Evolutionary conservation across 345 rosid species (phyloP).

Genomic region (Aquilaria malaccensis): DNA sequence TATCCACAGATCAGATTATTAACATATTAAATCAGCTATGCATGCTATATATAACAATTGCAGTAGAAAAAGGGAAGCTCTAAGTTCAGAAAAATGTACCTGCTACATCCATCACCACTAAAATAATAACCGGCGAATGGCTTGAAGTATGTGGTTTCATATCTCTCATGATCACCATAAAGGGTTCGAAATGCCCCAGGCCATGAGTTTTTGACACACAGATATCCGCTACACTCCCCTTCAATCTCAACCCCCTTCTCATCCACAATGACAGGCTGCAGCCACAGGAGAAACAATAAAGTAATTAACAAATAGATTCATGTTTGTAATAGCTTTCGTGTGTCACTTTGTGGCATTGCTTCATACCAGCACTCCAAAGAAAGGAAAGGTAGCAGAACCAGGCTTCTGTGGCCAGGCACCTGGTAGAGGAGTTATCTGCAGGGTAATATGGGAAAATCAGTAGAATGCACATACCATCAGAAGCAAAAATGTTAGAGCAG

Average conservation of each 20-base stretch:
- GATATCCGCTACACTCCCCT: slow-evolving; percentile 92
- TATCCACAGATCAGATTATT: slow-evolving; percentile 1
- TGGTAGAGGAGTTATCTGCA: slow-evolving; percentile 92
- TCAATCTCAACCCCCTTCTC: slow-evolving; percentile 95
- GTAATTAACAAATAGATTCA: background rate
- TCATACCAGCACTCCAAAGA: slow-evolving; percentile 95
- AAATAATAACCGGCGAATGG: slow-evolving; percentile 94
- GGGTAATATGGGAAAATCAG: slow-evolving; percentile 13
- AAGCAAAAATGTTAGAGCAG: no score
- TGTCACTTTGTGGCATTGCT: slow-evolving; percentile 10
- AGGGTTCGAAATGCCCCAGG: slow-evolving; percentile 98
- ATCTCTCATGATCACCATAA: slow-evolving; percentile 97
- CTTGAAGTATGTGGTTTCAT: slow-evolving; percentile 92
- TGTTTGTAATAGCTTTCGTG: slow-evolving; percentile 3
- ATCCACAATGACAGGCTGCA: slow-evolving; percentile 89
- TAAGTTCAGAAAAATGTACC: slow-evolving; percentile 31
- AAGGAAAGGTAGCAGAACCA: slow-evolving; percentile 99
- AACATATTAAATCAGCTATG: background rate
- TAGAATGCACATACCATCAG: background rate
- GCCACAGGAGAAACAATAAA: slow-evolving; percentile 10
- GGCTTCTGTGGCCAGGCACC: slow-evolving; percentile 99
- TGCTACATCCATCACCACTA: slow-evolving; percentile 94
- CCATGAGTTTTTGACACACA: slow-evolving; percentile 88
- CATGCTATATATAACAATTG: background rate
- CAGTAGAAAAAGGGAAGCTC: background rate